Percentiles rank a stretch among this genome's conserved stretches.
These are phyloP conservation scores for Gaertneriomyces sp. DNA, from an alignment of 192 early-diverging fungal species.

Conservation along the genomic window DNA sequence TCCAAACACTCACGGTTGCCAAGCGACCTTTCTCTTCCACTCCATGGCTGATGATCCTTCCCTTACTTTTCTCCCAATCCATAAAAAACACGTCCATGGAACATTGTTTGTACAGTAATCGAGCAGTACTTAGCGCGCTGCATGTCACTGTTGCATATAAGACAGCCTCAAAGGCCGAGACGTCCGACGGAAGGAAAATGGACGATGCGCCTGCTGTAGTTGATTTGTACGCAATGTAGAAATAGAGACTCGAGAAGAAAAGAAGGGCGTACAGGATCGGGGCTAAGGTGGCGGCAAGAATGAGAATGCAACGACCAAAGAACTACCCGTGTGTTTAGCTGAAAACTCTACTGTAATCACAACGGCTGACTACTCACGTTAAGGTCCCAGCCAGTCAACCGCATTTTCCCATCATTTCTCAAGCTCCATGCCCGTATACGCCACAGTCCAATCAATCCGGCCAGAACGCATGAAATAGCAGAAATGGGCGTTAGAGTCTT, in stretches of 20 bases:
- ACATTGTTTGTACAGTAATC: conserved; percentile 45
- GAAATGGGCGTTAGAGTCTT: conserved; percentile 37
- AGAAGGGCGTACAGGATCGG: conserved; percentile 43
- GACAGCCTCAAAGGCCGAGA: conserved; percentile 33
- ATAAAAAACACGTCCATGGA: conserved; percentile 50
- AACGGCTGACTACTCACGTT: conserved; percentile 30
- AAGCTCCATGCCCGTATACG: conserved; percentile 38
- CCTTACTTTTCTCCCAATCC: conserved; percentile 56
- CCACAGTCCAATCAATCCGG: conserved; percentile 31
- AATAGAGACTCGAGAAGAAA: conserved; percentile 38
- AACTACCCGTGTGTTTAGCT: conserved; percentile 21
- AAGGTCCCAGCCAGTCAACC: conserved; percentile 37
- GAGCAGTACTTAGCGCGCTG: conserved; percentile 24
- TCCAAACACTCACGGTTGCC: conserved; percentile 52
- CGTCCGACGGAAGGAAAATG: conserved; percentile 42
- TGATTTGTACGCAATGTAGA: conserved; percentile 51
- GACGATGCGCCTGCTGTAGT: conserved; percentile 39
- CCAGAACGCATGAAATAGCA: conserved; percentile 29
- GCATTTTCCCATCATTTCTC: conserved; percentile 32
- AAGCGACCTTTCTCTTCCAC: conserved; percentile 13
- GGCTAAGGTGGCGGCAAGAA: conserved; percentile 33
- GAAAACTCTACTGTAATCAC: not conserved
- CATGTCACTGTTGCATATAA: conserved; percentile 20
- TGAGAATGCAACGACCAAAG: conserved; percentile 34
- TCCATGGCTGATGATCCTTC: conserved; percentile 24